A percentile compares a stretch with the other conserved stretches of the same genome.
These are phyloP conservation scores for Vitis hybrid DNA, from an alignment of 177 flowering plant genomes.

Conservation along the genomic window DNA sequence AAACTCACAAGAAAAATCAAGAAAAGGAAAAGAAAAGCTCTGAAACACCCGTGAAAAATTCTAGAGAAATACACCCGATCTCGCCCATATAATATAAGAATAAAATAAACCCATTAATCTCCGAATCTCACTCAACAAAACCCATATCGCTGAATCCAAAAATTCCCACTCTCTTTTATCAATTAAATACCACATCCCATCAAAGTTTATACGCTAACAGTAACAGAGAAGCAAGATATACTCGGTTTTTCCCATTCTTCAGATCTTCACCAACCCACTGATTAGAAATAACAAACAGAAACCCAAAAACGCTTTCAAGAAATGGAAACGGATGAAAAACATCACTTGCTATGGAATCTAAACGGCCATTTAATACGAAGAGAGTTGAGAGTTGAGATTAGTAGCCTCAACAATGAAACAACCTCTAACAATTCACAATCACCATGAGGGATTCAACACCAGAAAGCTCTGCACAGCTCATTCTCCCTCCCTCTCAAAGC, in stretches of 20 bases:
- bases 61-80: constrained; percentile 12
- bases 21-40: constrained; percentile 15
- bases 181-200: no score
- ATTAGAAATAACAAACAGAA: neutral
- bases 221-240: neutral
- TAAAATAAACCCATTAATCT: constrained; percentile 7
- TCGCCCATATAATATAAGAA: constrained; percentile 1
- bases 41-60: constrained; percentile 14
- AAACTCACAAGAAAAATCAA: constrained; percentile 1
- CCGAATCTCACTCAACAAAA: constrained; percentile 3
- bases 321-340: neutral
- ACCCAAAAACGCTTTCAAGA: neutral
- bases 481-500: neutral
- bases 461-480: constrained; percentile 1
- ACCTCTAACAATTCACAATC: constrained; percentile 3
- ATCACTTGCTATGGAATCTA: no score
- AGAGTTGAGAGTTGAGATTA: no score
- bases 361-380: no score
- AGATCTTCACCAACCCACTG: neutral
- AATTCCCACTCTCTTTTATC: neutral
- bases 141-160: neutral
- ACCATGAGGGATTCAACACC: neutral
- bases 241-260: neutral
- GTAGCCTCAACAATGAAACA: neutral
- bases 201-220: neutral